Evolutionary conservation across 2,329 filamentous ascomycete genomes (phyloP).

Genomic region (Fusarium nurragi): DNA sequence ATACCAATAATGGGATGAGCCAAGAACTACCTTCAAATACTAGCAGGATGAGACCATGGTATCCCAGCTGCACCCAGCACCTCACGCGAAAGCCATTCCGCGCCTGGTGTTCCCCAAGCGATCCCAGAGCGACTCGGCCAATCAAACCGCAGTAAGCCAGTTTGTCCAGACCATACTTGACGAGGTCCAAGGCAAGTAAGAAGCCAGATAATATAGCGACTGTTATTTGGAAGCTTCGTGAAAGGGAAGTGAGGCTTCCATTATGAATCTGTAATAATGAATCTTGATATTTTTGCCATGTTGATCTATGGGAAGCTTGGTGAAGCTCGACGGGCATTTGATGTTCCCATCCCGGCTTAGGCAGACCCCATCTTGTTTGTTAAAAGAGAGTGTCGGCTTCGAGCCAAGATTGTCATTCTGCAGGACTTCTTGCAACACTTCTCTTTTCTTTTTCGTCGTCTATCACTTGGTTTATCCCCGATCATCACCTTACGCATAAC

Average conservation of each 20-base stretch:
- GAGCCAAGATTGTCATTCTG: too few species aligned
- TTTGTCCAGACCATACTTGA: conserved; percentile 66
- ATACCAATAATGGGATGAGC: fast-evolving
- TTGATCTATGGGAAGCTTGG: not conserved
- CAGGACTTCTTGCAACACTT: too few species aligned
- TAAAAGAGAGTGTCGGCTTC: too few species aligned
- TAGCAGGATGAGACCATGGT: conserved; percentile 75
- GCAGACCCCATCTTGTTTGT: too few species aligned
- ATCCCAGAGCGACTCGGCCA: conserved; percentile 78
- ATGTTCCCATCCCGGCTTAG: not conserved
- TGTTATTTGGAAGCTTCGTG: conserved; percentile 66
- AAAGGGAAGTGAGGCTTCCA: conserved; percentile 59
- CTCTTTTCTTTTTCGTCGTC: not conserved
- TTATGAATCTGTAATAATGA: not conserved
- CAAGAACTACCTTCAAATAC: conserved; percentile 69
- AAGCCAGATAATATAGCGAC: conserved; percentile 71
- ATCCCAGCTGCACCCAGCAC: conserved; percentile 70
- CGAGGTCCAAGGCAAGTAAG: conserved; percentile 67
- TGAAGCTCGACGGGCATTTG: not conserved
- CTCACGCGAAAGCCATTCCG: conserved; percentile 63
- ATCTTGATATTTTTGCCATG: not conserved
- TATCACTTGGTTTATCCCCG: not conserved
- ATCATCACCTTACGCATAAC: not conserved
- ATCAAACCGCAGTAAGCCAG: conserved; percentile 75
- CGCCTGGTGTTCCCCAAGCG: conserved; percentile 74